Base-by-base conservation (phyloP, 768 basidiomycete species). In the Daedalea quercina region DNA sequence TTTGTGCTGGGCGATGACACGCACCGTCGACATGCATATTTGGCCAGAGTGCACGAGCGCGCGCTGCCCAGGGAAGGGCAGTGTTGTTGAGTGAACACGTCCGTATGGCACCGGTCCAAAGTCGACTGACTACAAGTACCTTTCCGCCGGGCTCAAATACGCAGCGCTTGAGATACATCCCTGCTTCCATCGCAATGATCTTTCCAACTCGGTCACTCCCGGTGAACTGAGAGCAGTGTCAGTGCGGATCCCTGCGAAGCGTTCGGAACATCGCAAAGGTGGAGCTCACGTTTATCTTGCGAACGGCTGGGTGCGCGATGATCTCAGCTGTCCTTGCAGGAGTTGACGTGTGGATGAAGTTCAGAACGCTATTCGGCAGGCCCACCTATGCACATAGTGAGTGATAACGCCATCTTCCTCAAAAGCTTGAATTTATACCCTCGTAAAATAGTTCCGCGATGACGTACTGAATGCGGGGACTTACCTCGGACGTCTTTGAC, bases 1-100 rank as follows among this genome's bases (percentile, higher is more conserved):
- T n/a, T 17, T 20, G 42, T 31, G 42, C 28, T 43, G 28, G 4
- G 44, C 51, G 25, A 52, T 44, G 19, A 81, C 74, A 9, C 80
- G 75, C 58, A 79, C 78, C 9, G 78, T 76, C 1, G 79, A 78
- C 77, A 82, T 79, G 66, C 80, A 82, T 40, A 81, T 69, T 65
- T 81, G 78, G 1, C 80, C 79, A 13, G 76, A 77, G 58, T 77
- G 69, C 0, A 70, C 46, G 58, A 79, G 68, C 3, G 48, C 76
- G 76, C 0, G 83, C 78, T 0, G 82, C 82, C 37, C 77, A 68
- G 8, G 69, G 59, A 23, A 83, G 57, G 58, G 82, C 71, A 0
- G 82, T 82, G 51, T 80, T 76, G 25, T 76, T 62, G 6, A 80
- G 64, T 6, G 79, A 73, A 78, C 79, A 34, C 19, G 6, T 9